Base-by-base conservation (phyloP, 2,329 filamentous ascomycete species). In the Fusarium newnesense region DNA sequence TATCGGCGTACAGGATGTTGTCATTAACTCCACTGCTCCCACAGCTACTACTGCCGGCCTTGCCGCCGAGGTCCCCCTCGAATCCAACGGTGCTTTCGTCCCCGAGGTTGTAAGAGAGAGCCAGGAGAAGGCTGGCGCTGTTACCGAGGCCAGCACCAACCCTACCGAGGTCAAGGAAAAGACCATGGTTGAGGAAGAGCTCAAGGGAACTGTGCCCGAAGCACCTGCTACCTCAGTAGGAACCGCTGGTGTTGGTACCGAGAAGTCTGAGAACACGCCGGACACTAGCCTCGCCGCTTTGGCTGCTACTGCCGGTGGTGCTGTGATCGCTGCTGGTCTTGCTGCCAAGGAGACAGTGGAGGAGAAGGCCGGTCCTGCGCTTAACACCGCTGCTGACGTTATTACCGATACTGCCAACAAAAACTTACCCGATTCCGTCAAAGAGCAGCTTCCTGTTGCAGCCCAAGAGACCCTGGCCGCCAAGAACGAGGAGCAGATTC, bases 111-210 rank as follows among this genome's bases (percentile, higher is more conserved):
- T 95, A 59, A 91, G 89, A 78, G 89, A 94, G 77, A 94, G 91
- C 83, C 92, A 95, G 79, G 85, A 90, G 74, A 88, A 91, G 79
- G 92, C 92, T 26, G 82, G 88, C 60, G 85, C 86, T 47, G 83
- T 86, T 11, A 89, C 92, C n/a, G 93, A 94, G 79, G 92, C 93
- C 16, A 91, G 91, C 74, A 91, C 87, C 42, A 85, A 90, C 65
- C 83, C 89, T 36, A 85, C 88, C 46, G 92, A 92, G 77, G 91
- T 95, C 12, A 81, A 86, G 74, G 92, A 93, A 76, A 95, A 95
- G 88, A 89, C 88, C 65, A 85, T 87, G 65, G 86, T 94, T 8
- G 93, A 95, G 84, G 84, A 89, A 44, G 92, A 94, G 83, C 87
- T 94, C 60, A 88, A 92, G 81, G 84, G 87, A 16, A 92, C 91